These are phyloP conservation scores for Candida pseudofarinosa DNA, from an alignment of 805 yeast genomes.

Conservation along the genomic window DNA sequence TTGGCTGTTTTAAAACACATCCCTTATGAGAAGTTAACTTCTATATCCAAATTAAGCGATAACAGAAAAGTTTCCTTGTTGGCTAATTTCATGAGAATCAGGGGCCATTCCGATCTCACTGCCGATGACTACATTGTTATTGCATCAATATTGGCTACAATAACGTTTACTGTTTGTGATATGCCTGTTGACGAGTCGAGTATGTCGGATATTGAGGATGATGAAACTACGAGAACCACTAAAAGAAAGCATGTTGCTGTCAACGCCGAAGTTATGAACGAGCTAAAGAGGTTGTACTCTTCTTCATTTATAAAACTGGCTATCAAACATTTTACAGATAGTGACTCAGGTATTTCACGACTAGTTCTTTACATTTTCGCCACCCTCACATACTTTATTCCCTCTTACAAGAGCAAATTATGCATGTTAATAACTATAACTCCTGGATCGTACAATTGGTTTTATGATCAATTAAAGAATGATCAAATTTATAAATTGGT, in stretches of 20 bases:
- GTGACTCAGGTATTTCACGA: slow-evolving; percentile 3
- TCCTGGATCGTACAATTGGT: slow-evolving; percentile 34
- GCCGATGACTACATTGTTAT: slow-evolving; percentile 16
- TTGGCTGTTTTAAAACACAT: background rate
- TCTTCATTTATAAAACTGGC: slow-evolving; percentile 18
- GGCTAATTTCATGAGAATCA: slow-evolving; percentile 14
- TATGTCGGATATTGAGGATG: slow-evolving; percentile 17
- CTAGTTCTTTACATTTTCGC: slow-evolving; percentile 18
- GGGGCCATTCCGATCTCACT: slow-evolving; percentile 11
- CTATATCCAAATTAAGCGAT: background rate
- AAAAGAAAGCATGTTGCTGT: slow-evolving; percentile 11
- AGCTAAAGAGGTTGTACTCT: slow-evolving; percentile 16
- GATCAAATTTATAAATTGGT: slow-evolving; percentile 14
- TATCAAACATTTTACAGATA: slow-evolving; percentile 11
- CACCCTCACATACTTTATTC: slow-evolving; percentile 33
- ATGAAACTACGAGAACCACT: slow-evolving; percentile 14
- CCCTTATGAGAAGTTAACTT: background rate
- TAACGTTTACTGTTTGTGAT: slow-evolving; percentile 17
- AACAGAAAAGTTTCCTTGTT: slow-evolving; percentile 10
- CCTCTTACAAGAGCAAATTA: slow-evolving; percentile 32
- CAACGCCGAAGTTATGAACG: slow-evolving; percentile 1
- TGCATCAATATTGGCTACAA: slow-evolving; percentile 14
- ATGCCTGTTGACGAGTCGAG: slow-evolving; percentile 6
- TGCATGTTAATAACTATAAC: slow-evolving; percentile 40
- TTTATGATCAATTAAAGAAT: slow-evolving; percentile 21